phyloP scores from a whole-genome alignment of 1,284 basidiomycete species.

The Moniliophthora roreri region DNA sequence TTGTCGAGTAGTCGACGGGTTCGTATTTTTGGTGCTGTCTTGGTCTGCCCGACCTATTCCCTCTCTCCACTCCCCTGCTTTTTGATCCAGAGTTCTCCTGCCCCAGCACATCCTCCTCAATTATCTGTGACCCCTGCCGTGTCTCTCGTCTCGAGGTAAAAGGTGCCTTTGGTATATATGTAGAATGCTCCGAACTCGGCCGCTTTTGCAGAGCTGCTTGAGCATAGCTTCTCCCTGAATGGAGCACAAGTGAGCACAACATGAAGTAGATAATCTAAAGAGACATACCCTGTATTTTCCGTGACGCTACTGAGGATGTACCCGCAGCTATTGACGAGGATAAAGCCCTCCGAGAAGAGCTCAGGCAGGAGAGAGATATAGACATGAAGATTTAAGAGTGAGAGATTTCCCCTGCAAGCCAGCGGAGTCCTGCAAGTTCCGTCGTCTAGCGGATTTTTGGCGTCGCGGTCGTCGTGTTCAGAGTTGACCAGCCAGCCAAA shows the following conservation, averaged over 20 bases:
- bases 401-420: too few relatives aligned
- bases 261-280: not conserved
- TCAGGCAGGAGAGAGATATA: constrained; percentile 23
- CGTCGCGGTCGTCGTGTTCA: too few relatives aligned
- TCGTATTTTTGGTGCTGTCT: not conserved
- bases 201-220: constrained; percentile 23
- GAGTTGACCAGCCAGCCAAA: too few relatives aligned
- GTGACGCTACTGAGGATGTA: constrained; percentile 14
- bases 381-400: constrained; percentile 20
- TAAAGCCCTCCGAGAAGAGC: constrained; percentile 21
- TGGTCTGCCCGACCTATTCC: not conserved
- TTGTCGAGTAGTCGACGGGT: constrained; percentile 14
- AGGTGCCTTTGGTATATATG: constrained; percentile 16
- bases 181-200: constrained; percentile 18
- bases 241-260: not conserved
- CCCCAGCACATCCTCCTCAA: not conserved
- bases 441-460: too few relatives aligned
- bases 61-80: not conserved
- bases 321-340: constrained; percentile 14
- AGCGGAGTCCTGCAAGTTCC: too few relatives aligned
- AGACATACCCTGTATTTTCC: constrained; percentile 18
- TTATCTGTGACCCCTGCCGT: constrained; percentile 11
- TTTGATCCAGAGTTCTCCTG: not conserved
- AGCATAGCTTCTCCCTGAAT: constrained; percentile 22
- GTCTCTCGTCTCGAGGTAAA: constrained; percentile 13